phyloP scores from a whole-genome alignment of 2,329 filamentous ascomycete genomes.

The Aspergillus ibericus region DNA sequence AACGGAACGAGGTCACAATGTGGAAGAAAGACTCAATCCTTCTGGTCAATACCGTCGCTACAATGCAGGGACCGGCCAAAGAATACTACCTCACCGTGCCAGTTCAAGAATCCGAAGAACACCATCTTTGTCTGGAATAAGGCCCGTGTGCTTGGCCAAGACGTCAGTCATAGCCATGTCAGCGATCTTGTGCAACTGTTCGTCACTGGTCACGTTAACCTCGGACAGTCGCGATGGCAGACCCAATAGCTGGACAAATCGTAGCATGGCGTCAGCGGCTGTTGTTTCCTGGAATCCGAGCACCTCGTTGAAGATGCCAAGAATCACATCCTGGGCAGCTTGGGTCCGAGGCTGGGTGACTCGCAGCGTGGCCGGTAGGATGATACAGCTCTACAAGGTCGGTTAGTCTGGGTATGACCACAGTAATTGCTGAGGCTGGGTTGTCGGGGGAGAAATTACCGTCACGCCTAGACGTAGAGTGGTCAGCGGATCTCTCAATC shows the following conservation, averaged over 20 bases:
- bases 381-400: neutral
- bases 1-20: no score
- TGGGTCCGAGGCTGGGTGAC: neutral
- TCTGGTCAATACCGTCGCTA: no score
- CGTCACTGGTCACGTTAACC: constrained; percentile 2
- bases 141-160: neutral
- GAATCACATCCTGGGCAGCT: neutral
- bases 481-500: neutral
- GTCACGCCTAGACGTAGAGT: neutral
- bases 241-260: neutral
- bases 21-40: no score
- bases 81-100: neutral
- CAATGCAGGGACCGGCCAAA: neutral
- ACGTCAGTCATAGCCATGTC: constrained; percentile 2
- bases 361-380: neutral
- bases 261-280: neutral
- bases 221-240: constrained; percentile 4
- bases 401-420: neutral
- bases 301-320: constrained; percentile 3
- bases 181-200: constrained; percentile 4
- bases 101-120: neutral
- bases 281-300: neutral
- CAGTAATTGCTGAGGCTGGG: neutral
- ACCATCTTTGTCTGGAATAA: neutral
- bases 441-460: neutral